A percentile compares a stretch with the other conserved stretches of the same genome.
Conservation (phyloP, 75 land plant genomes). For the Selaginella moellendorffii region DNA sequence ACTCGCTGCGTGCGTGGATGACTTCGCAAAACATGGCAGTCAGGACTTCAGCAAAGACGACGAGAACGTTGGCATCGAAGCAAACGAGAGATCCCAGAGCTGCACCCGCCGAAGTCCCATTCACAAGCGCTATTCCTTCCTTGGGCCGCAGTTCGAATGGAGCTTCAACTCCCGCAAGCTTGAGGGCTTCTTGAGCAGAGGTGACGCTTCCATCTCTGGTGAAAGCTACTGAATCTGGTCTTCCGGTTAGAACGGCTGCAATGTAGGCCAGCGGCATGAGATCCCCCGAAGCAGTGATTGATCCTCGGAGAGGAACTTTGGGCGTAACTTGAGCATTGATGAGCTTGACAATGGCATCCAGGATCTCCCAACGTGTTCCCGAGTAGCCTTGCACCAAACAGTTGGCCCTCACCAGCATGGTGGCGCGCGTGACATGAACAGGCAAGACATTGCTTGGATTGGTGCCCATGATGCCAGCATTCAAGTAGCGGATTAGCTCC, state of each 20-base stretch:
- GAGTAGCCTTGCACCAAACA: constrained; percentile 66
- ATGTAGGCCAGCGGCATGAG: constrained; percentile 62
- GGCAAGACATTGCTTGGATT: background rate
- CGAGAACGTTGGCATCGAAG: constrained; percentile 41
- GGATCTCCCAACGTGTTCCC: constrained; percentile 60
- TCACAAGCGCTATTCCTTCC: constrained; percentile 54
- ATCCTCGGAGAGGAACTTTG: constrained; percentile 55
- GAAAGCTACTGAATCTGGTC: constrained; percentile 31
- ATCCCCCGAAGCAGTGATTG: constrained; percentile 71
- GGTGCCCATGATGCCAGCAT: constrained; percentile 40
- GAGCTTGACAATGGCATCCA: constrained; percentile 23
- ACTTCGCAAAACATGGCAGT: constrained; percentile 62
- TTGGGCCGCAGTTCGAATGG: constrained; percentile 64
- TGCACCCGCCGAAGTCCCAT: constrained; percentile 60
- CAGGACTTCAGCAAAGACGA: constrained; percentile 18
- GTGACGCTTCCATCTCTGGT: constrained; percentile 27
- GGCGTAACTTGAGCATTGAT: constrained; percentile 43
- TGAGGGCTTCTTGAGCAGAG: constrained; percentile 43
- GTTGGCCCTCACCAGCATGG: constrained; percentile 60
- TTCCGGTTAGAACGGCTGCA: constrained; percentile 46
- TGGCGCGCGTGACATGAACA: constrained; percentile 26
- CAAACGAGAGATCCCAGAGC: constrained; percentile 50
- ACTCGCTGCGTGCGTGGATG: constrained; percentile 27
- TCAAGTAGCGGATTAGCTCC: constrained; percentile 57
- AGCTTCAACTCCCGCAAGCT: constrained; percentile 34